Conservation (phyloP, 352 stramenopile genomes). For the Pythium aphanidermatum region DNA sequence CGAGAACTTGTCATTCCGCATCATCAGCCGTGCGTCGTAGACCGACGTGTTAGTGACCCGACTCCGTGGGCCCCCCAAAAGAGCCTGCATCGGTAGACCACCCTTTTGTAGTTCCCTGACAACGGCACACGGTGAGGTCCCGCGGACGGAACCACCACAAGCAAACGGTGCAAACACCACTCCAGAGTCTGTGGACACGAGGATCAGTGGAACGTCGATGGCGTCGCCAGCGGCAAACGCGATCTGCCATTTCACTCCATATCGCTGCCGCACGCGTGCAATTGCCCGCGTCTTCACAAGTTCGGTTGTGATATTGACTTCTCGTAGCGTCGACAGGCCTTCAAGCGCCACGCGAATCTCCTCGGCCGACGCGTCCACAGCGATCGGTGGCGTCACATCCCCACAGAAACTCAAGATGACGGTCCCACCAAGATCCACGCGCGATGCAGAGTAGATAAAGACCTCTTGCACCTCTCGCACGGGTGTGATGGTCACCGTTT, state of each 20-base stretch:
- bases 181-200: conserved; percentile 40
- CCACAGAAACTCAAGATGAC: conserved; percentile 63
- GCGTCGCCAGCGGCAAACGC: conserved; percentile 32
- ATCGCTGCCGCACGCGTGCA: conserved; percentile 32
- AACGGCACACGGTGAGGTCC: conserved; percentile 46
- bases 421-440: conserved; percentile 45
- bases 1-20: conserved; percentile 30
- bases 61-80: conserved; percentile 6
- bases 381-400: conserved; percentile 42
- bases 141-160: conserved; percentile 54
- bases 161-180: conserved; percentile 28
- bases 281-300: conserved; percentile 15
- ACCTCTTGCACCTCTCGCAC: conserved; percentile 63
- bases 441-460: conserved; percentile 51
- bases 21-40: conserved; percentile 39
- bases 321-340: conserved; percentile 48
- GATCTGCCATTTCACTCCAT: conserved; percentile 63
- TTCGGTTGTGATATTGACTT: conserved; percentile 40
- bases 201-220: conserved; percentile 32
- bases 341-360: conserved; percentile 55
- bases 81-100: conserved; percentile 23
- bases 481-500: conserved; percentile 23
- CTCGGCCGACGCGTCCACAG: conserved; percentile 31
- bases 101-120: conserved; percentile 28
- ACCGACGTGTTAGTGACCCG: conserved; percentile 21